Conservation (phyloP, 768 basidiomycete genomes). For the Xerocomellus amylosporus region DNA sequence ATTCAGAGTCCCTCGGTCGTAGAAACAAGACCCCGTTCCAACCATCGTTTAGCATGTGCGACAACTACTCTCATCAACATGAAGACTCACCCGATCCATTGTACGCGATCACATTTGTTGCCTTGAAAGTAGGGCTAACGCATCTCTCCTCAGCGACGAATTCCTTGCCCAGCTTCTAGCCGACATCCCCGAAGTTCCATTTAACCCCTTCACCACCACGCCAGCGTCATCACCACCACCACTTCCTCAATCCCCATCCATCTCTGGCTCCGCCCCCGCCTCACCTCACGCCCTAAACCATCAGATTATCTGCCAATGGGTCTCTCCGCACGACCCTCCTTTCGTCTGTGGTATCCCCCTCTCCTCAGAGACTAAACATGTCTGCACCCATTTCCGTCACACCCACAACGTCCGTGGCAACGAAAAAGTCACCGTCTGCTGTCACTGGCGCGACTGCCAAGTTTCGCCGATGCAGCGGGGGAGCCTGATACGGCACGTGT, state of each 20-base stretch:
- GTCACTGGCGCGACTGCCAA: constrained; percentile 15
- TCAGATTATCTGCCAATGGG: constrained; percentile 11
- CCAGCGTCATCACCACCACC: not conserved
- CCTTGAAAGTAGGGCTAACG: not conserved
- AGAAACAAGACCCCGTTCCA: not conserved
- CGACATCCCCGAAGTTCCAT: not conserved
- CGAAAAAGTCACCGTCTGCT: constrained; percentile 12
- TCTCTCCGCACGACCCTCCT: not conserved
- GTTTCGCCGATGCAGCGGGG: constrained; percentile 18
- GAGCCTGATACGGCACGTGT: constrained; percentile 18
- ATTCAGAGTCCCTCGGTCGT: not conserved
- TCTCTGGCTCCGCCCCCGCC: not conserved
- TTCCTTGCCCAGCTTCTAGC: constrained; percentile 13
- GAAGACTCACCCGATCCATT: constrained; percentile 1
- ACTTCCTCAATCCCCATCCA: not conserved
- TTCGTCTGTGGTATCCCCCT: constrained; percentile 5
- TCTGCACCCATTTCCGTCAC: constrained; percentile 11
- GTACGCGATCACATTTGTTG: constrained; percentile 2
- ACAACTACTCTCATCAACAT: not conserved
- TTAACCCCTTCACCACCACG: not conserved
- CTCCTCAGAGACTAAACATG: not conserved
- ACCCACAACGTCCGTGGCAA: constrained; percentile 15
- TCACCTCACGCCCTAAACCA: no score
- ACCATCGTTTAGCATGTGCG: constrained; percentile 1
- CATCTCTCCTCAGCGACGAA: constrained; percentile 3